phyloP scores from a whole-genome alignment of 2,329 filamentous ascomycete genomes.

The Diaporthe amygdali region DNA sequence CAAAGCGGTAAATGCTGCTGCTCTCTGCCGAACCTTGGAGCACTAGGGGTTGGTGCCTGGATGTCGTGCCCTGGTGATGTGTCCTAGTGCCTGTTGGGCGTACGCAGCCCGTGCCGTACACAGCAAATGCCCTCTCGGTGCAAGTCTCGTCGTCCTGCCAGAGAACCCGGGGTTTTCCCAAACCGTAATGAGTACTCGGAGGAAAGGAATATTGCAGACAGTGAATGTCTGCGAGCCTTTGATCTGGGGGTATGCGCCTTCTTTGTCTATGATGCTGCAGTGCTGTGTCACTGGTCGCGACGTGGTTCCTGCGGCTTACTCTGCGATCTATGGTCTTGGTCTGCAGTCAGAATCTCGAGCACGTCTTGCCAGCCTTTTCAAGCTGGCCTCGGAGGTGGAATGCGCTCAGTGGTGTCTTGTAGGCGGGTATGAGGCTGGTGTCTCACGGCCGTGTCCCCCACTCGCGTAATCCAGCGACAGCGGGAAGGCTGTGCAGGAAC shows the following conservation, averaged over 20 bases:
- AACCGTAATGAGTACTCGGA: neutral
- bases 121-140: neutral
- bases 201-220: neutral
- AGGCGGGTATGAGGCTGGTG: neutral
- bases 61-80: conserved; percentile 14
- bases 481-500: conserved; percentile 10
- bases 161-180: neutral
- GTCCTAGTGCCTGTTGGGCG: conserved; percentile 4
- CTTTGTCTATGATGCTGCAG: neutral
- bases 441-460: conserved; percentile 2
- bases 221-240: neutral
- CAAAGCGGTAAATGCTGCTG: conserved; percentile 12
- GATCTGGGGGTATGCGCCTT: neutral
- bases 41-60: conserved; percentile 20
- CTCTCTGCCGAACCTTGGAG: neutral
- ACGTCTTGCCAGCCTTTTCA: neutral
- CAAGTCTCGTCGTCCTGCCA: neutral
- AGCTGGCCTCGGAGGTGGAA: neutral
- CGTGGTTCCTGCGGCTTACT: neutral
- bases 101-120: neutral
- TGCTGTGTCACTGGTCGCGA: neutral
- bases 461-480: conserved; percentile 16
- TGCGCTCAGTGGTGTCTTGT: neutral
- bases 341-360: conserved; percentile 12
- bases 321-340: neutral